These are phyloP conservation scores for Penicillium canescens DNA, from an alignment of 495 filamentous ascomycete genomes.

Conservation along the genomic window DNA sequence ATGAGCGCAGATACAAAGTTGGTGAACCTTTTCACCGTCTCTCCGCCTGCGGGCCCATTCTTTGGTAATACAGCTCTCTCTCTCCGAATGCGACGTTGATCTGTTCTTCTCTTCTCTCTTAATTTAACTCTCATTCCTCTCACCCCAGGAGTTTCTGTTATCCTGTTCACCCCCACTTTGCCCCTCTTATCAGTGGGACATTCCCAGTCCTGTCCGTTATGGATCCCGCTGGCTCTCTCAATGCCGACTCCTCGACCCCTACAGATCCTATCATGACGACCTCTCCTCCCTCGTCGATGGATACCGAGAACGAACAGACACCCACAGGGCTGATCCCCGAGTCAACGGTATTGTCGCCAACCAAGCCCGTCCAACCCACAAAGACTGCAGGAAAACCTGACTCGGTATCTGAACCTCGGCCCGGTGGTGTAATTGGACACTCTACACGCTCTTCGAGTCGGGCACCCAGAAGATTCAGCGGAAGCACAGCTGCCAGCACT, in stretches of 20 bases:
- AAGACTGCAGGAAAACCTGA: slow-evolving; percentile 24
- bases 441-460: slow-evolving; percentile 68
- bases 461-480: slow-evolving; percentile 71
- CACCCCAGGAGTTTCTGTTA: background rate
- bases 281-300: slow-evolving; percentile 7
- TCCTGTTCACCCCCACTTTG: slow-evolving; percentile 34
- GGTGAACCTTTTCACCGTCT: slow-evolving; percentile 1
- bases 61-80: slow-evolving; percentile 5
- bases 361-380: slow-evolving; percentile 9
- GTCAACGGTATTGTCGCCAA: slow-evolving; percentile 11
- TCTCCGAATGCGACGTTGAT: background rate
- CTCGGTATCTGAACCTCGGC: slow-evolving; percentile 21
- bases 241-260: slow-evolving; percentile 13
- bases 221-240: slow-evolving; percentile 32
- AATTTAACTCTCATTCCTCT: background rate
- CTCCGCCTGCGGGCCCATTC: slow-evolving; percentile 4
- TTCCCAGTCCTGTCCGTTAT: slow-evolving; percentile 11
- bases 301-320: slow-evolving; percentile 19
- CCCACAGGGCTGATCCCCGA: slow-evolving; percentile 14
- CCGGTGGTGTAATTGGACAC: slow-evolving; percentile 29
- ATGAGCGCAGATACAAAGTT: background rate
- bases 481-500: slow-evolving; percentile 73
- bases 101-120: background rate
- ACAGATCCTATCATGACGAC: slow-evolving; percentile 10
- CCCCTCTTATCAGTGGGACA: slow-evolving; percentile 62